A percentile compares a stretch with the other conserved stretches of the same genome.
Conservation (phyloP, 2,329 filamentous ascomycete species). For the Fusarium zealandicum region DNA sequence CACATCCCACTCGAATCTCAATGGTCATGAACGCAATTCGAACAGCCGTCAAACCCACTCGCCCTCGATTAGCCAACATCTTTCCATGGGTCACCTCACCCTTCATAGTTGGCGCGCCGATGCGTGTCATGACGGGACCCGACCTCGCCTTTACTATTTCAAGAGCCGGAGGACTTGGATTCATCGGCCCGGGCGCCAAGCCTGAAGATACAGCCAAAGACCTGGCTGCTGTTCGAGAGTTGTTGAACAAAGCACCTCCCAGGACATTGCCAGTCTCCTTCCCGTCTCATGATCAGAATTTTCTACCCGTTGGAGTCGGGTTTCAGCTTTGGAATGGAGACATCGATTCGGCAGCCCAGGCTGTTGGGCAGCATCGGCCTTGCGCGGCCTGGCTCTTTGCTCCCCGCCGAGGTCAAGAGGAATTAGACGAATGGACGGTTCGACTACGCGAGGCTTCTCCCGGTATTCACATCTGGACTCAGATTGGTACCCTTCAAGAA, state of each 20-base stretch:
- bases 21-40: constrained; percentile 14
- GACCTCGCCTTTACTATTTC: constrained; percentile 68
- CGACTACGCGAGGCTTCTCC: constrained; percentile 50
- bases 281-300: constrained; percentile 1
- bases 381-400: constrained; percentile 56
- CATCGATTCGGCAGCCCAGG: constrained; percentile 42
- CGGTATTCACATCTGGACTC: constrained; percentile 59
- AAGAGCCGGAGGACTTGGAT: constrained; percentile 73
- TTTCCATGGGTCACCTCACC: constrained; percentile 48
- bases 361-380: constrained; percentile 44
- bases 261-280: constrained; percentile 12
- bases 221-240: constrained; percentile 40
- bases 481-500: constrained; percentile 58
- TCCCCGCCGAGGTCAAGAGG: constrained; percentile 45
- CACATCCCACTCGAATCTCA: neutral
- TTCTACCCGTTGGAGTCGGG: constrained; percentile 56
- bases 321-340: constrained; percentile 53
- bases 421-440: constrained; percentile 54
- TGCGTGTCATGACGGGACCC: constrained; percentile 68
- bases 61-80: constrained; percentile 7
- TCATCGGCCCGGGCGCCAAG: constrained; percentile 52
- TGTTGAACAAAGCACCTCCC: constrained; percentile 27
- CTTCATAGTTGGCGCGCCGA: constrained; percentile 69
- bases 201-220: constrained; percentile 43
- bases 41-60: constrained; percentile 1